Conservation (phyloP, 176 grass and related monocot species). For the Urochloa ruziziensis region DNA sequence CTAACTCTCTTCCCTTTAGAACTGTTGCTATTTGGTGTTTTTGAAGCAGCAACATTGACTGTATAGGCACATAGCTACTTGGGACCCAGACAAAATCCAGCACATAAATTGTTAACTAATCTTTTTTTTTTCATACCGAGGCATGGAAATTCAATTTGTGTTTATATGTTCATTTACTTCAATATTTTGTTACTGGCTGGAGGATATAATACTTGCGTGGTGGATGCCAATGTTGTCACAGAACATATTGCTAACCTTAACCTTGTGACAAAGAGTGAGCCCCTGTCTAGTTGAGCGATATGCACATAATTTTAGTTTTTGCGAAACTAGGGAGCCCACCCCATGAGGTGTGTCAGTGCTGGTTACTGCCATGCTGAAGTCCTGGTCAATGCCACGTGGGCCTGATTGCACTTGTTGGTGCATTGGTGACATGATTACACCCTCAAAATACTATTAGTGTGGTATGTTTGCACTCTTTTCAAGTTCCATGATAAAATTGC, state of each 20-base stretch:
- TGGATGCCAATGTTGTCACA: too few species aligned
- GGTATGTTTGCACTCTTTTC: not conserved
- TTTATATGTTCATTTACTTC: not conserved
- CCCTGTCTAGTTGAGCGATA: too few species aligned
- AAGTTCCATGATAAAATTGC: not conserved
- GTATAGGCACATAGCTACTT: too few species aligned
- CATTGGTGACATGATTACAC: not conserved
- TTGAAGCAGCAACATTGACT: too few species aligned
- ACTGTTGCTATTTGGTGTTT: too few species aligned
- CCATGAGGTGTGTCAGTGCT: not conserved
- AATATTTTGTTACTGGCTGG: not conserved
- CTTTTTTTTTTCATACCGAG: not conserved
- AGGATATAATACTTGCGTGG: not conserved
- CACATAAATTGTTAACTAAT: constrained; percentile 3
- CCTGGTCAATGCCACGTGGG: too few species aligned
- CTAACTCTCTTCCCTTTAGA: too few species aligned
- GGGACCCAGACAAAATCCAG: too few species aligned
- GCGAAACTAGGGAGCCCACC: not conserved
- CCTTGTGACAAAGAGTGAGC: too few species aligned
- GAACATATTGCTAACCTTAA: too few species aligned
- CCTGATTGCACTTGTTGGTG: not conserved
- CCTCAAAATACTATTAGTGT: not conserved
- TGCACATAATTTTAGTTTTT: not conserved
- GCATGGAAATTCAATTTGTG: not conserved
- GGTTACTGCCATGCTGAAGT: not conserved